Base-by-base conservation (phyloP, 2,329 filamentous ascomycete genomes). In the Hypoxylon sp. region DNA sequence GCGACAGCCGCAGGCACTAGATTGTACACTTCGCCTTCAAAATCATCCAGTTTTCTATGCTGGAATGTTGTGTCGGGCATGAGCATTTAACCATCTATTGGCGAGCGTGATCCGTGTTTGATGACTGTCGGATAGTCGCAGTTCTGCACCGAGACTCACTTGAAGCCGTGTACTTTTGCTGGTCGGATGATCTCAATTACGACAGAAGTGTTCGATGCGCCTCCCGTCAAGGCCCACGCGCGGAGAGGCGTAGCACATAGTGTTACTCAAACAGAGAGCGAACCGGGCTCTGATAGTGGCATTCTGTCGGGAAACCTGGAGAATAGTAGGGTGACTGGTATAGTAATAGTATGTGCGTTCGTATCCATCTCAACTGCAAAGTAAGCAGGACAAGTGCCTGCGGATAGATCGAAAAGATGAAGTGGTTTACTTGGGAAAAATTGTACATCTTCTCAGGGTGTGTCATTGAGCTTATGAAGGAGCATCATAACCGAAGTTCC, bases 21-120 rank as follows among this genome's bases (percentile, higher is more conserved):
- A 7, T 51, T 40, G 48, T 51, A 54, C n/a, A 28, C 42, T 2
- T 75, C 70, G 0, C 74, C 74, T 42, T 79, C 76, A 24, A 78
- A 79, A 14, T 76, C 69, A 32, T 77, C 77, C n/a, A 78, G 42
- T 20, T 76, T 79, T 7, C 64, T 71, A 1, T 76, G 70, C 32
- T 77, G 71, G 0, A 73, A 72, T 1, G n/a, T 54, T 2, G 68
- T 75, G 26, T 73, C 49, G 0, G 70, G 32, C 0, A 11, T 12
- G 0, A 79, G 40, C 0, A 79, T 1, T 46, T 69, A 74, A 0
- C 76, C 74, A 16, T 76, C 70, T 0, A 76, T 67, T 5, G 44
- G 61, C 0, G 69, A 72, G 0, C 44, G 18, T 0, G 40, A 20
- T 0, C 63, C 38, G 22, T 67, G 48, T 8, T 70, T 61, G 4